Evolutionary conservation across 495 filamentous ascomycete genomes (phyloP), one percentile per base, ranked within the genome.

Genomic region (Aspergillus heteromorphus): DNA sequence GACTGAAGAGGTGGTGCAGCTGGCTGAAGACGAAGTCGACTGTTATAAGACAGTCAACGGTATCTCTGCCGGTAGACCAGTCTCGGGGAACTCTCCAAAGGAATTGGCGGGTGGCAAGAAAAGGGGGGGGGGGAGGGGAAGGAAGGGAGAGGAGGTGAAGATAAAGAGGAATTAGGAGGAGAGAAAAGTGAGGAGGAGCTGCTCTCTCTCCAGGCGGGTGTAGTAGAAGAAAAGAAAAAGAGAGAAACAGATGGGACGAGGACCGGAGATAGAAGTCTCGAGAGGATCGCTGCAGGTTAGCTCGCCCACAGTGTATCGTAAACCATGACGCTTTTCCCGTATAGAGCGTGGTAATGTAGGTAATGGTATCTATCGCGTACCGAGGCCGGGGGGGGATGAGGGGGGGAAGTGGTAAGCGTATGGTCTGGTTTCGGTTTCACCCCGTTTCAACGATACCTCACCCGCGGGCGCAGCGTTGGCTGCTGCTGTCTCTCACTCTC

Each of bases 51-150:
- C 43, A 50, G 63, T 62, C 63, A 47, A 68, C 61, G 47, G 51
- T 45, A 60, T 59, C 61, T 63, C 53, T 53, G 58, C 59, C 43
- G 57, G 63, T 52, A 64, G 65, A 71, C 66, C 63, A 67, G 67
- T 66, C 68, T 75, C 70, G 60, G n/a, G n/a, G 62, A 63, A 62
- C 67, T 70, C 72, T 74, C 73, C 70, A 60, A 66, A 63, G 55
- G 54, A 66, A 74, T 79, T 79, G 78, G 67, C 78, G 78, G 77
- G 77, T 73, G 73, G 69, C 73, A 73, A 72, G 68, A 71, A 71
- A 60, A 71, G 73, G 73, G 73, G 67, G 74, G 76, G 74, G 75
- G 67, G 73, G 72, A n/a, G 69, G 68, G 58, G 61, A 48, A 65
- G 69, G 67, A 61, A 70, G 77, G 78, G 71, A 67, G 73, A 72